phyloP scores from a whole-genome alignment of 139 green algal species.

The Chlamydomonas sp. region DNA sequence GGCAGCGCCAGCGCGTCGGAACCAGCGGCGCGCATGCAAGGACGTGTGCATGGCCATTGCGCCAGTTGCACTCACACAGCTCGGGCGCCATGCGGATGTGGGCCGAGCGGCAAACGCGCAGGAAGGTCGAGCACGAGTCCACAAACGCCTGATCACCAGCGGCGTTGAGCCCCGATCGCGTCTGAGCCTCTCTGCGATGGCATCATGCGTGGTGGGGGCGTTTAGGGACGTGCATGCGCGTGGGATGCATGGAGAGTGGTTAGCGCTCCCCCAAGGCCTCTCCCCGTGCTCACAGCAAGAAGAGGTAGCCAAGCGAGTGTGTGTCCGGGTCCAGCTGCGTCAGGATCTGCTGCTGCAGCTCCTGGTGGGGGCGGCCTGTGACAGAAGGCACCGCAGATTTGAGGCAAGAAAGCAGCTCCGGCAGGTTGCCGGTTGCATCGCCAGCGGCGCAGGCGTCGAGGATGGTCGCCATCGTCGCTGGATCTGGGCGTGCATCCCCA shows the following conservation, averaged over 20 bases:
- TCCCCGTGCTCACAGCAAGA: constrained; percentile 3
- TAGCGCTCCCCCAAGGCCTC: background rate
- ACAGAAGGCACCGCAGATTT: background rate
- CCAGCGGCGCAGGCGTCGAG: too few relatives aligned
- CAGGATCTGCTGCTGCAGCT: background rate
- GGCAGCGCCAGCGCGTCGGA: too few relatives aligned
- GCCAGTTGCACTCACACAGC: background rate
- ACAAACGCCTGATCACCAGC: constrained; percentile 7
- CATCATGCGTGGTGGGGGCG: background rate
- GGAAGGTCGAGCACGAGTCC: background rate
- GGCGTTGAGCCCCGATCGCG: background rate
- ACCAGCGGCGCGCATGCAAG: too few relatives aligned
- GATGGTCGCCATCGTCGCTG: too few relatives aligned
- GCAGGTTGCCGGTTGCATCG: too few relatives aligned
- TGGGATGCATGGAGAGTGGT: background rate
- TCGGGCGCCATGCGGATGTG: constrained; percentile 10
- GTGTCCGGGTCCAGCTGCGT: background rate
- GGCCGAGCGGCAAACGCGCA: background rate
- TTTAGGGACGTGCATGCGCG: too few relatives aligned
- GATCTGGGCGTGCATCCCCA: too few relatives aligned
- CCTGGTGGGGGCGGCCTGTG: background rate
- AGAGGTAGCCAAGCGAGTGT: constrained; percentile 6
- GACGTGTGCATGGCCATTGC: background rate
- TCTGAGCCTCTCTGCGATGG: constrained; percentile 7
- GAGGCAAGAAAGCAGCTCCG: background rate